Conservation (phyloP, 306 rosid genomes). For the Senna tora region DNA sequence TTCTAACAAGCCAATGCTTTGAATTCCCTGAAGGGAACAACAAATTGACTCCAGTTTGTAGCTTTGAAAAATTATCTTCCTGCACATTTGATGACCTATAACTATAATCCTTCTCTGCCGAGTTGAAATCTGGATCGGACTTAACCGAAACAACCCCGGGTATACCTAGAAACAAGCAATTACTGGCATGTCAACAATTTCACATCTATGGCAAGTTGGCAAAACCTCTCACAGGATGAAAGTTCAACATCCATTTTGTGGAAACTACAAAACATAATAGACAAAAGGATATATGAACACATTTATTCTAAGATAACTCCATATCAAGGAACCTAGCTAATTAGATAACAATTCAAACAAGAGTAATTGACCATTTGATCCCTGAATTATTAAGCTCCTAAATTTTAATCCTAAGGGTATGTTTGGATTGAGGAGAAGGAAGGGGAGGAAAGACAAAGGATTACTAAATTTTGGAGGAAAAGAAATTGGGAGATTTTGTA, state of each 20-base stretch:
- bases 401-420: slow-evolving; percentile 3
- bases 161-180: slow-evolving; percentile 53
- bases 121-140: slow-evolving; percentile 62
- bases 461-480: too few species aligned
- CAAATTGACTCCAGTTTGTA: slow-evolving; percentile 39
- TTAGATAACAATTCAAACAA: neutral
- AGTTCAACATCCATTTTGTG: slow-evolving; percentile 1
- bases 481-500: too few species aligned
- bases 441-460: too few species aligned
- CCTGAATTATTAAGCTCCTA: neutral
- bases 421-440: too few species aligned
- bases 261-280: neutral
- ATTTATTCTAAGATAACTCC: slow-evolving; percentile 10
- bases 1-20: slow-evolving; percentile 84
- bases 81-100: slow-evolving; percentile 47
- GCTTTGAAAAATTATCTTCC: slow-evolving; percentile 22
- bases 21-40: slow-evolving; percentile 71
- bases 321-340: slow-evolving; percentile 30
- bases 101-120: slow-evolving; percentile 57
- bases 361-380: neutral
- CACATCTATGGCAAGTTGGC: neutral
- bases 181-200: neutral
- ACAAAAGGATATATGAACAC: neutral
- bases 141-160: slow-evolving; percentile 62
- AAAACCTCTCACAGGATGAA: slow-evolving; percentile 21